A percentile compares a stretch with the other conserved stretches of the same genome.
phyloP scores from a whole-genome alignment of 345 rosid species.

The Viola odorata region DNA sequence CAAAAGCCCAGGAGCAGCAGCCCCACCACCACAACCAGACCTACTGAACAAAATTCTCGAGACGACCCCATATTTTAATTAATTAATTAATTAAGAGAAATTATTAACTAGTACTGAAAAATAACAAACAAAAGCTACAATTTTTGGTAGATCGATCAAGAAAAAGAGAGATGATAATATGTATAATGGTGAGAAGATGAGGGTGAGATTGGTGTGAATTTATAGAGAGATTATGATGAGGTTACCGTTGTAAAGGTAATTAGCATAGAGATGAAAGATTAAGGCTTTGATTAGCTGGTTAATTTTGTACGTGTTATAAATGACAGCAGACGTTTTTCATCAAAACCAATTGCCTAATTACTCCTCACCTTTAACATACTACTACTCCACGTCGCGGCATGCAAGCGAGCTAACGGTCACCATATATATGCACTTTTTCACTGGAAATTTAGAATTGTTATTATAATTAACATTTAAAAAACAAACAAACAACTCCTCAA shows the following conservation, averaged over 20 bases:
- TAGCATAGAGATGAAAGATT: not conserved
- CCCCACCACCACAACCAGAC: slow-evolving; percentile 13
- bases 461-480: not conserved
- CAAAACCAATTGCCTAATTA: too few relatives aligned
- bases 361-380: too few relatives aligned
- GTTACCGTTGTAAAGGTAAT: slow-evolving; percentile 28
- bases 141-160: slow-evolving; percentile 5
- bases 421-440: not conserved
- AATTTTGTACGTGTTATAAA: slow-evolving; percentile 7
- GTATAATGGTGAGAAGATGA: not conserved
- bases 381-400: slow-evolving; percentile 46
- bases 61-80: slow-evolving; percentile 26
- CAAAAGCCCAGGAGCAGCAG: slow-evolving; percentile 13
- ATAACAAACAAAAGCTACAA: not conserved
- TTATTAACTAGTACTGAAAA: slow-evolving; percentile 5
- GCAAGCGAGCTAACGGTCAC: slow-evolving; percentile 44
- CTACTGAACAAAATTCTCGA: slow-evolving; percentile 9
- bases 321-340: too few relatives aligned
- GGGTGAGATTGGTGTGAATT: not conserved
- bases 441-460: not conserved
- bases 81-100: not conserved
- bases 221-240: slow-evolving; percentile 24
- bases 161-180: not conserved
- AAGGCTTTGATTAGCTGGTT: slow-evolving; percentile 21
- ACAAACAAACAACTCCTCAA: too few relatives aligned